These are phyloP conservation scores for Fusarium nurragi DNA, from an alignment of 2,329 filamentous ascomycete genomes.

Conservation along the genomic window DNA sequence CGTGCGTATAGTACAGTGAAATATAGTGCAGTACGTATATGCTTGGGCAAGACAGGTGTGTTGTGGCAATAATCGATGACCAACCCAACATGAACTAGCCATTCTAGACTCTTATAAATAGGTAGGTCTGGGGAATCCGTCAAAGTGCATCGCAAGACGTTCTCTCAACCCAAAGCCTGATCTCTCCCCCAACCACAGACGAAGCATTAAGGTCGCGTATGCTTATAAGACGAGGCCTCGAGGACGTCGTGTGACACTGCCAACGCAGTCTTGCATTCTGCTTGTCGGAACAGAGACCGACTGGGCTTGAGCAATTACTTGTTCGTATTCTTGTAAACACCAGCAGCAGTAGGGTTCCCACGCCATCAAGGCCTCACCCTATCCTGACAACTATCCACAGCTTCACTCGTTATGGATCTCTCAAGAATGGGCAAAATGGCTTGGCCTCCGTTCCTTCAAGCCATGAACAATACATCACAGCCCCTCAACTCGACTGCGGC, in stretches of 20 bases:
- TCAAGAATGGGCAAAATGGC: slow-evolving; percentile 44
- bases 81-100: slow-evolving; percentile 6
- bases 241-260: slow-evolving; percentile 28
- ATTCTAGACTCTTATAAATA: slow-evolving; percentile 13
- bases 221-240: slow-evolving; percentile 13
- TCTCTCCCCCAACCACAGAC: slow-evolving; percentile 7
- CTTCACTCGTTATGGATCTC: slow-evolving; percentile 35
- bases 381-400: neutral
- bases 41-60: slow-evolving; percentile 4
- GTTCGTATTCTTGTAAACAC: neutral
- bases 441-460: slow-evolving; percentile 44
- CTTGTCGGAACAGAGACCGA: neutral
- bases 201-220: neutral
- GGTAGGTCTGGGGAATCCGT: neutral
- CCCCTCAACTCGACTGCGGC: slow-evolving; percentile 33
- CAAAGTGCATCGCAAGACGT: slow-evolving; percentile 4
- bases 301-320: neutral
- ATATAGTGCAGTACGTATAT: neutral
- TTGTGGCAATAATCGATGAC: slow-evolving; percentile 13
- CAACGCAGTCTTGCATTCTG: slow-evolving; percentile 30
- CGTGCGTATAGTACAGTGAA: neutral
- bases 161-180: neutral
- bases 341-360: neutral
- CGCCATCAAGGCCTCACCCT: neutral
- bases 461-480: slow-evolving; percentile 30